phyloP scores from a whole-genome alignment of 2,329 filamentous ascomycete genomes.

The Aspergillus piperis region DNA sequence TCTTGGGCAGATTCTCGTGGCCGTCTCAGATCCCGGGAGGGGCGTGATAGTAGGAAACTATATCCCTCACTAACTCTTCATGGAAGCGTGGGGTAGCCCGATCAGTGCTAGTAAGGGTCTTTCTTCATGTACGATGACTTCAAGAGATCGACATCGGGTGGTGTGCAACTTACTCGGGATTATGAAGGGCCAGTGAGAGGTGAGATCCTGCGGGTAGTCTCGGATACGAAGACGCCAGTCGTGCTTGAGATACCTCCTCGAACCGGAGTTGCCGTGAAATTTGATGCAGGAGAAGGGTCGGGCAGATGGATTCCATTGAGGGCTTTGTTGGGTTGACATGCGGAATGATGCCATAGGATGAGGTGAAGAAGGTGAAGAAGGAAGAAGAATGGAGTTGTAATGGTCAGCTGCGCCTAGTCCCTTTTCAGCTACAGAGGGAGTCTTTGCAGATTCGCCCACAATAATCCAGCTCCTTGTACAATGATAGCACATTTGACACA shows the following conservation, averaged over 20 bases:
- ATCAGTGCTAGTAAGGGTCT: not conserved
- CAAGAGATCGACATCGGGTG: not conserved
- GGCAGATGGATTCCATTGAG: not conserved
- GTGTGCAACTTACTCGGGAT: not conserved
- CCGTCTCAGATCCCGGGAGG: not conserved
- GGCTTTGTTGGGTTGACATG: not conserved
- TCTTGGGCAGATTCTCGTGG: not conserved
- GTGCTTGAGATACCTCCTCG: not conserved
- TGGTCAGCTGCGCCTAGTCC: not conserved
- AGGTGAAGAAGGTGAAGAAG: not conserved
- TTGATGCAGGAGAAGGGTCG: not conserved
- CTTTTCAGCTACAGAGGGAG: not conserved
- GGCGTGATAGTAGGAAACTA: not conserved
- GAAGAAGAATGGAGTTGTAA: no score
- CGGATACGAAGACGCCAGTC: not conserved
- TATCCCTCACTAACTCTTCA: not conserved
- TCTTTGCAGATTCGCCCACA: not conserved
- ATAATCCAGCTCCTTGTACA: no score
- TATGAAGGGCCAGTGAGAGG: not conserved
- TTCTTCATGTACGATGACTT: not conserved
- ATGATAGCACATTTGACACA: no score
- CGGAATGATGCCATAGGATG: not conserved
- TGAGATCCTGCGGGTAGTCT: not conserved
- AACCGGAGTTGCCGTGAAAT: not conserved
- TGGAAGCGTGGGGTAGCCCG: not conserved